A percentile compares a stretch with the other conserved stretches of the same genome.
Evolutionary conservation across 345 rosid genomes (phyloP).

Genomic region (Brassica napus): DNA sequence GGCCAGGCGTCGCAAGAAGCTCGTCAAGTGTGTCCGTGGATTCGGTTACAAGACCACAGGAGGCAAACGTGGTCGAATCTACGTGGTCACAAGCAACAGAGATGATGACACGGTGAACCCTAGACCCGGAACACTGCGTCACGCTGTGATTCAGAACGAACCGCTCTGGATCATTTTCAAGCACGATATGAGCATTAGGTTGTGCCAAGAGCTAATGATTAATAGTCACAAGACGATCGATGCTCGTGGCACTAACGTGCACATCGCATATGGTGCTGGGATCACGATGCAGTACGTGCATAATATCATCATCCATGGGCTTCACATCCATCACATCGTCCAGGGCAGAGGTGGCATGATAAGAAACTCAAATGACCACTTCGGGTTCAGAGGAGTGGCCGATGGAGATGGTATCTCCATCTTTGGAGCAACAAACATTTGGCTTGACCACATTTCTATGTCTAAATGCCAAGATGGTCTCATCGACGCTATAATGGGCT

Average conservation of each 20-base stretch:
- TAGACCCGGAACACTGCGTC: constrained; percentile 59
- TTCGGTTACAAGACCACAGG: constrained; percentile 66
- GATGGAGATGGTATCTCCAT: constrained; percentile 88
- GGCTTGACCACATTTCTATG: constrained; percentile 88
- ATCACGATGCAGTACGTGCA: constrained; percentile 55
- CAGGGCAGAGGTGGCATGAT: constrained; percentile 54
- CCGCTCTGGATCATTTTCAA: constrained; percentile 71
- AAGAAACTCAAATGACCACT: constrained; percentile 51
- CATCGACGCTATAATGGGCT: constrained; percentile 67
- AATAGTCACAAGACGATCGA: constrained; percentile 74
- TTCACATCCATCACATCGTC: constrained; percentile 62
- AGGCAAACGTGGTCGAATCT: constrained; percentile 57
- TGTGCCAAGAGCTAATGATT: constrained; percentile 63
- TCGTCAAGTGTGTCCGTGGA: constrained; percentile 65
- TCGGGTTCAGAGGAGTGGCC: constrained; percentile 54
- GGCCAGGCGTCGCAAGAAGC: constrained; percentile 56
- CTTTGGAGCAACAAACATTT: constrained; percentile 60
- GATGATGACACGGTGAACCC: constrained; percentile 65
- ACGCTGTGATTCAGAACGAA: constrained; percentile 60
- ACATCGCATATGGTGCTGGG: constrained; percentile 66
- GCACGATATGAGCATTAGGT: constrained; percentile 59
- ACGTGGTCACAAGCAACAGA: constrained; percentile 57
- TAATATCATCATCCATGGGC: constrained; percentile 71
- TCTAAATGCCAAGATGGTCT: constrained; percentile 67
- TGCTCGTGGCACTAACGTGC: constrained; percentile 68